A percentile compares a stretch with the other conserved stretches of the same genome.
Conservation (phyloP, 2,329 filamentous ascomycete genomes). For the Didymosphaeria variabile region DNA sequence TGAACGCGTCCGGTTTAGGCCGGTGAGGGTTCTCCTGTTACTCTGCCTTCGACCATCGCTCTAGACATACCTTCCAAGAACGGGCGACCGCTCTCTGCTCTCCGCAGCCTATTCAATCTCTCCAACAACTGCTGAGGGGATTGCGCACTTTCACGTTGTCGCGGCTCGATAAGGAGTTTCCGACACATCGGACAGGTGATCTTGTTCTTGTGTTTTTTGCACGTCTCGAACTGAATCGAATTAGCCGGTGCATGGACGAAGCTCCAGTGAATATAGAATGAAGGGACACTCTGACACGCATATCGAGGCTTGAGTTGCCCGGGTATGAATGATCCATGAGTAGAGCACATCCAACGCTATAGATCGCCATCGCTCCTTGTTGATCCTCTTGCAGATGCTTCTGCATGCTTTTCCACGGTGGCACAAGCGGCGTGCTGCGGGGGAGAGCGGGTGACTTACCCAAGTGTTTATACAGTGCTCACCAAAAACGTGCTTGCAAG, state of each 20-base stretch:
- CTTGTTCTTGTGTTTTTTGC: slow-evolving; percentile 48
- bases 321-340: no score
- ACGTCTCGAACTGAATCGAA: slow-evolving; percentile 41
- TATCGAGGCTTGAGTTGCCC: no score
- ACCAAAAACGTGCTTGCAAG: slow-evolving; percentile 48
- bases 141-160: slow-evolving; percentile 2
- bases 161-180: slow-evolving; percentile 39
- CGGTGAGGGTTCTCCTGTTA: slow-evolving; percentile 17
- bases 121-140: slow-evolving; percentile 1
- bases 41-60: slow-evolving; percentile 24
- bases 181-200: slow-evolving; percentile 51
- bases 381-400: not conserved
- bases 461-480: slow-evolving; percentile 48
- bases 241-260: not conserved
- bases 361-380: no score
- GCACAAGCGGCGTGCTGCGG: not conserved
- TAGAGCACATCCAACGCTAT: no score
- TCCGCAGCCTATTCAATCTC: not conserved
- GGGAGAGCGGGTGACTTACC: slow-evolving; percentile 24
- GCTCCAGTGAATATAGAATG: no score
- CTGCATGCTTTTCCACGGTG: not conserved
- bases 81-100: slow-evolving; percentile 6
- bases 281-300: no score
- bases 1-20: not conserved
- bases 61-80: not conserved